A percentile compares a stretch with the other conserved stretches of the same genome.
Evolutionary conservation across 164 flowering plant genomes (phyloP).

Genomic region (Macadamia integrifolia): DNA sequence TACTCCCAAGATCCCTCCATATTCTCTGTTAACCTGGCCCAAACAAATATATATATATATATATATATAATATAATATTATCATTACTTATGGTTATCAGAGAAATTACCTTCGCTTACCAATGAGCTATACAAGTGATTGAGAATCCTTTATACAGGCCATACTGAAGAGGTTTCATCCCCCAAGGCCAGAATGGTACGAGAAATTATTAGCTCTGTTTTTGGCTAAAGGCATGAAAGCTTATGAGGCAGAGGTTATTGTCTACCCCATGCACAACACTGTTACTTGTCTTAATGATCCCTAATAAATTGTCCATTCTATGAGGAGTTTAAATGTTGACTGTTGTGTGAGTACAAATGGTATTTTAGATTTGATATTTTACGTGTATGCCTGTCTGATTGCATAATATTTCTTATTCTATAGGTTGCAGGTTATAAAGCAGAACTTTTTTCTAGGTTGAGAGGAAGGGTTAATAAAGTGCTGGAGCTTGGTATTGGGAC

Average conservation of each 20-base stretch:
- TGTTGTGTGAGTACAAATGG: too few species aligned
- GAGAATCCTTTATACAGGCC: constrained; percentile 25
- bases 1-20: too few species aligned
- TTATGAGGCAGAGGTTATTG: constrained; percentile 71
- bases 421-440: constrained; percentile 77
- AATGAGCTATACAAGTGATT: not conserved
- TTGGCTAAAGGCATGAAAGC: constrained; percentile 41
- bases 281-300: too few species aligned
- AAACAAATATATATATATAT: too few species aligned
- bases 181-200: constrained; percentile 75
- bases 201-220: constrained; percentile 59
- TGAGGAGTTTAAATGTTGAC: too few species aligned
- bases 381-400: not conserved
- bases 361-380: too few species aligned
- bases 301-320: too few species aligned
- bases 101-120: too few species aligned
- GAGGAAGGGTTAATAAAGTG: constrained; percentile 47
- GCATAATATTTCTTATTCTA: constrained; percentile 1
- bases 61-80: too few species aligned
- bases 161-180: constrained; percentile 54
- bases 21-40: too few species aligned
- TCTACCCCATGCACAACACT: too few species aligned
- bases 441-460: constrained; percentile 53
- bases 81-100: too few species aligned
- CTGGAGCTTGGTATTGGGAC: constrained; percentile 92